Evolutionary conservation across 164 flowering plant genomes (phyloP).

Genomic region (Umbilicus rupestris): DNA sequence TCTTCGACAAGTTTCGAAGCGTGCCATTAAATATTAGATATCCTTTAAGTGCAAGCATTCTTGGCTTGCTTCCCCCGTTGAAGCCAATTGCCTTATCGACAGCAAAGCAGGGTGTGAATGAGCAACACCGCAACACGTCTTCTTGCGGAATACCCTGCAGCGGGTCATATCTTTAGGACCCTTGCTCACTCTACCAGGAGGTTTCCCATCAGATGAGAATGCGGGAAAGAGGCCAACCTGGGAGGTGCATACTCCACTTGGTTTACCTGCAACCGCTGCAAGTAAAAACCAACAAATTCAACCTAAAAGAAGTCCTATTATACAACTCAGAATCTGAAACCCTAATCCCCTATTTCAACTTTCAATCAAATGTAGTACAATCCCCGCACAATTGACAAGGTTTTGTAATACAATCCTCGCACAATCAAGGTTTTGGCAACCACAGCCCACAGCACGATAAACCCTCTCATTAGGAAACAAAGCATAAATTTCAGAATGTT

Average conservation of each 20-base stretch:
- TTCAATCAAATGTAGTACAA: too few species aligned
- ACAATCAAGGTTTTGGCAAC: too few species aligned
- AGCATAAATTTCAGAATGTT: too few species aligned
- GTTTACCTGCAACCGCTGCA: constrained; percentile 54
- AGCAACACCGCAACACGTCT: constrained; percentile 75
- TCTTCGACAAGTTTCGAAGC: too few species aligned
- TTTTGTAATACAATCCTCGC: too few species aligned
- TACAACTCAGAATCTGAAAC: too few species aligned
- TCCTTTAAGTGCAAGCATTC: constrained; percentile 67
- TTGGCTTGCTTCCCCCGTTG: constrained; percentile 74
- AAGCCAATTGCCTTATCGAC: constrained; percentile 57
- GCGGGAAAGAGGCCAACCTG: constrained; percentile 82
- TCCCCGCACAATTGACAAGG: too few species aligned
- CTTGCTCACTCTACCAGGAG: constrained; percentile 57
- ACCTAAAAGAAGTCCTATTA: neutral
- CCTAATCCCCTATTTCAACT: too few species aligned
- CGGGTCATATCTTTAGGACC: constrained; percentile 75
- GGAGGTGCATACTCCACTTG: constrained; percentile 61
- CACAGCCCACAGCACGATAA: too few species aligned
- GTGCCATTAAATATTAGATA: too few species aligned
- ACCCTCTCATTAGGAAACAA: too few species aligned
- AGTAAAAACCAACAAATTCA: constrained; percentile 2
- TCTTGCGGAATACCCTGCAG: constrained; percentile 75
- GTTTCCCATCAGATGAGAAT: constrained; percentile 69
- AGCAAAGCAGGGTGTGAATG: constrained; percentile 76